A percentile compares a stretch with the other conserved stretches of the same genome.
These are phyloP conservation scores for Tulasnella sp. DNA, from an alignment of 768 basidiomycete species.

Conservation along the genomic window DNA sequence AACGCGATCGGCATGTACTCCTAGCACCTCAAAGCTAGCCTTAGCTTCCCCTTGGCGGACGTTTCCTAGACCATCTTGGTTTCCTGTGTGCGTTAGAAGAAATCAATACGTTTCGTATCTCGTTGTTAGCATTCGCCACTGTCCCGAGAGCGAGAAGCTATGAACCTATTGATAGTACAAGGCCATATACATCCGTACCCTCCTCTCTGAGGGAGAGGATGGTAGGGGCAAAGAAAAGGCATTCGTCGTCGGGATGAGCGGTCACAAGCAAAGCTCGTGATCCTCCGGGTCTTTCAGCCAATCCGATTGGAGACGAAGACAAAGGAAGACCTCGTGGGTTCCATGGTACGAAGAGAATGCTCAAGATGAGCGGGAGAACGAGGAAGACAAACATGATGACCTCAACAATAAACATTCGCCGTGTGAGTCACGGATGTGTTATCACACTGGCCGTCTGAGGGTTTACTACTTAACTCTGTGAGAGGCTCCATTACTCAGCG, in stretches of 20 bases:
- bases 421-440: no score
- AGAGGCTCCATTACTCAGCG: no score
- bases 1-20: constrained; percentile 44
- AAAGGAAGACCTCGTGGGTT: background rate
- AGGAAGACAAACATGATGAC: background rate
- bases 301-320: background rate
- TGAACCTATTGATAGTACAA: constrained; percentile 60
- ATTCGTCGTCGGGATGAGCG: constrained; percentile 92
- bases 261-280: constrained; percentile 50
- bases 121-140: background rate
- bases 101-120: background rate
- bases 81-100: constrained; percentile 32
- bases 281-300: background rate
- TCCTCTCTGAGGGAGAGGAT: constrained; percentile 41
- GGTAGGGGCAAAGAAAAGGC: constrained; percentile 88
- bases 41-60: constrained; percentile 48
- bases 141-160: background rate
- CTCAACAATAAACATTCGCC: no score
- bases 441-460: no score
- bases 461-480: no score
- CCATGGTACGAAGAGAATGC: background rate
- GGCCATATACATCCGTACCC: constrained; percentile 38
- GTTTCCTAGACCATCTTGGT: constrained; percentile 67
- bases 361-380: background rate
- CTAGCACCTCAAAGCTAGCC: constrained; percentile 55